Evolutionary conservation across 306 rosid genomes (phyloP), one percentile per base, ranked within the genome.

Genomic region (Lathyrus oleraceus): DNA sequence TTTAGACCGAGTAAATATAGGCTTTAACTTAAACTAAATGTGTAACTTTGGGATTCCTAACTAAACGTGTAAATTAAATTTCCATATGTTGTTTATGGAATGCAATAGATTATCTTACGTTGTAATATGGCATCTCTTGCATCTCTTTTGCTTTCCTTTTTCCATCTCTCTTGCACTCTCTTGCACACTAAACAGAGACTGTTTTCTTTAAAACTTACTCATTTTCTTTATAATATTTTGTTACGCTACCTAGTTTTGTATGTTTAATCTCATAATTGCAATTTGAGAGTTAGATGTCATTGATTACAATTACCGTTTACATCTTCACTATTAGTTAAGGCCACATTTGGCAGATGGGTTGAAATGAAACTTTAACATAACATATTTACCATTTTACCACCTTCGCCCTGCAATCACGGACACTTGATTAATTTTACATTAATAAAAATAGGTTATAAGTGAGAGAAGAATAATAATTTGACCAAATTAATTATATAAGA

Each of bases 1-100:
- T 65, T 53, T 57, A 69, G 32, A 68, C 67, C 23, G 36, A 60
- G 64, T 65, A 58, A 43, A 40, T 71, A 57, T 61, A 39, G 69
- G 61, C 10, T 32, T 0, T 65, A 42, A 42, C 32, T 72, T 57
- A 36, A 23, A 13, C 39, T 51, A 54, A 2, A 10, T 19, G 45
- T 66, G 70, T 72, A 53, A 38, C 45, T 25, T 67, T 68, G 39
- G 39, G 39, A 35, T 35, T 35, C 10, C 39, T 35, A 23, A 13
- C 39, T 51, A 54, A 2, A 10, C 15, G 40, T 66, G 70, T 72
- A 53, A 38, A 38, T 25, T 67, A 64, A 38, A 12, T 67, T 70
- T 52, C 45, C 57, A 16, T 38, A 35, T 39, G 61, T 59, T 49
- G 61, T 53, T 35, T 52, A 38, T 66, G 81, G 48, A 52, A 25